Percentiles rank a stretch among this genome's conserved stretches.
Conservation (phyloP, 2,329 filamentous ascomycete species). For the Fonsecaea erecta region DNA sequence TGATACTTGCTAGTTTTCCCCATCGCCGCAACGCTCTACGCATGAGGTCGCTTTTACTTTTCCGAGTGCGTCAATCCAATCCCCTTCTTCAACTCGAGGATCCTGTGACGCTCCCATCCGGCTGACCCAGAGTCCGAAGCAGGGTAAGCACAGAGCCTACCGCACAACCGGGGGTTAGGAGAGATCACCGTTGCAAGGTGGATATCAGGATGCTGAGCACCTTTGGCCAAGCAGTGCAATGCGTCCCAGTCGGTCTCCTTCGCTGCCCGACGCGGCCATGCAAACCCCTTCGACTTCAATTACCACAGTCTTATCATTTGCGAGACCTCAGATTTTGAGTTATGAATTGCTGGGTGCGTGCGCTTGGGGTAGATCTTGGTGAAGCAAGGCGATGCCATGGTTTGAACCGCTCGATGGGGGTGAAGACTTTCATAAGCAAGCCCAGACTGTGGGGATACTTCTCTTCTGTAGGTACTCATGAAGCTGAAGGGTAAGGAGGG, state of each 20-base stretch:
- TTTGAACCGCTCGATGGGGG: not conserved
- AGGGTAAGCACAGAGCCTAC: not conserved
- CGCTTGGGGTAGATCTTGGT: constrained; percentile 45
- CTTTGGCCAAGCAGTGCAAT: not conserved
- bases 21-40: not conserved
- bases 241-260: not conserved
- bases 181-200: not conserved
- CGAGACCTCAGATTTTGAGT: constrained; percentile 41
- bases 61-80: not conserved
- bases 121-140: not conserved
- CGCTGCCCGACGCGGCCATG: not conserved
- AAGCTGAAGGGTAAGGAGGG: not conserved
- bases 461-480: not conserved
- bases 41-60: not conserved
- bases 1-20: not conserved
- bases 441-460: not conserved
- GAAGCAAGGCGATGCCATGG: constrained; percentile 39
- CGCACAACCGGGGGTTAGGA: not conserved
- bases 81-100: not conserved
- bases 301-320: constrained; percentile 52
- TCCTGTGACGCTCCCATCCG: not conserved
- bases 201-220: not conserved
- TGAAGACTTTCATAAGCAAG: not conserved
- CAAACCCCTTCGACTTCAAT: not conserved
- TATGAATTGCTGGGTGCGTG: constrained; percentile 49